A percentile compares a stretch with the other conserved stretches of the same genome.
phyloP scores from a whole-genome alignment of 2,329 filamentous ascomycete species.

The Alternaria longipes region DNA sequence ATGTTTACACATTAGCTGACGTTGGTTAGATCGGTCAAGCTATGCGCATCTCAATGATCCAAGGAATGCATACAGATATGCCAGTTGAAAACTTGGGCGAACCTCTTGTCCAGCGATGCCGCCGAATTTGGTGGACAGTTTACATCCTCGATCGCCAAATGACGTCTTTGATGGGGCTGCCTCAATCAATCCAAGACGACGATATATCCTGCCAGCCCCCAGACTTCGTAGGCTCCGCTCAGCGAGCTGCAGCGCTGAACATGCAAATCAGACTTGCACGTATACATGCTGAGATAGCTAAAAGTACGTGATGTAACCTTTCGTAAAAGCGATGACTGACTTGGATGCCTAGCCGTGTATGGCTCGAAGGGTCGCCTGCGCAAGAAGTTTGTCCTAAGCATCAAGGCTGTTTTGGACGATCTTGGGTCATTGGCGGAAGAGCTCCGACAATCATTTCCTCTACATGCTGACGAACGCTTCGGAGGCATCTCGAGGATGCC shows the following conservation, averaged over 20 bases:
- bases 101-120: slow-evolving; percentile 56
- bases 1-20: background rate
- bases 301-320: slow-evolving; percentile 47
- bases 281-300: slow-evolving; percentile 57
- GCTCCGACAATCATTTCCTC: slow-evolving; percentile 49
- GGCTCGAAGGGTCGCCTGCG: slow-evolving; percentile 58
- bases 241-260: slow-evolving; percentile 53
- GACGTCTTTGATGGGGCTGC: slow-evolving; percentile 63
- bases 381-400: slow-evolving; percentile 47
- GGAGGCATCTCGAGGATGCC: slow-evolving; percentile 55
- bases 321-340: background rate
- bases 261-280: slow-evolving; percentile 60
- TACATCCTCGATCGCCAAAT: slow-evolving; percentile 64
- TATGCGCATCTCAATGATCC: slow-evolving; percentile 59
- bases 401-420: slow-evolving; percentile 52
- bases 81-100: slow-evolving; percentile 54
- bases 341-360: slow-evolving; percentile 51
- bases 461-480: slow-evolving; percentile 49
- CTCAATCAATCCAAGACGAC: slow-evolving; percentile 61
- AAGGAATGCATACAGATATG: slow-evolving; percentile 65
- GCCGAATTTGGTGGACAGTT: slow-evolving; percentile 64
- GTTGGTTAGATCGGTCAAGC: slow-evolving; percentile 60
- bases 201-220: slow-evolving; percentile 61
- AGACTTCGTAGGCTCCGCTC: slow-evolving; percentile 51
- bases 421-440: slow-evolving; percentile 55